phyloP scores from a whole-genome alignment of 1,284 basidiomycete genomes.

The Leccinum fallax region DNA sequence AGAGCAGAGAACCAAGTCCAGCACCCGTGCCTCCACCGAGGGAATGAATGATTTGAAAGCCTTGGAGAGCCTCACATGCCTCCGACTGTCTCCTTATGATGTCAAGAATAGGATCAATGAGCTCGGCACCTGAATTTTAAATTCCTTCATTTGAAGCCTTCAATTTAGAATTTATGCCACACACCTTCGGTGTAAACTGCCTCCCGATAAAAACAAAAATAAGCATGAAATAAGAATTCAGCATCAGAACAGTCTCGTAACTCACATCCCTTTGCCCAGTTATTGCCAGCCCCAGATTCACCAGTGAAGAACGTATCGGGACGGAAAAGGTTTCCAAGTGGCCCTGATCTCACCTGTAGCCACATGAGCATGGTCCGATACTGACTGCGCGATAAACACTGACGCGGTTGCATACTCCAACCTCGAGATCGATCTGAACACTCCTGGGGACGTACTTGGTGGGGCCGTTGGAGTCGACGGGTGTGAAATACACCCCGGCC shows the following conservation, averaged over 20 bases:
- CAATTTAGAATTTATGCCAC: constrained; percentile 1
- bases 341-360: constrained; percentile 64
- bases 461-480: constrained; percentile 49
- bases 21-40: constrained; percentile 94
- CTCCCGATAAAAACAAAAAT: constrained; percentile 23
- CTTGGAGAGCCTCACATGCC: constrained; percentile 85
- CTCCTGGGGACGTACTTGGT: constrained; percentile 92
- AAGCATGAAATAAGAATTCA: constrained; percentile 12
- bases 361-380: constrained; percentile 1
- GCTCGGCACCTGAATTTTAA: constrained; percentile 72
- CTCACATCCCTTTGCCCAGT: constrained; percentile 91
- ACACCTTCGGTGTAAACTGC: constrained; percentile 85
- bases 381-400: constrained; percentile 26
- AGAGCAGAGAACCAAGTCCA: constrained; percentile 80
- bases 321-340: constrained; percentile 76
- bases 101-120: constrained; percentile 85
- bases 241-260: constrained; percentile 21
- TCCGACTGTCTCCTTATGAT: constrained; percentile 77
- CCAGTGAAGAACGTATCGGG: constrained; percentile 87
- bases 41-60: constrained; percentile 92
- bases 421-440: constrained; percentile 88
- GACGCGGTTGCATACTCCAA: constrained; percentile 85
- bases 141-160: background rate
- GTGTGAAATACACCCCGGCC: constrained; percentile 76
- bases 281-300: constrained; percentile 85